Conservation (phyloP, 2,329 filamentous ascomycete species). For the Ceratocystis cacaofunesta region DNA sequence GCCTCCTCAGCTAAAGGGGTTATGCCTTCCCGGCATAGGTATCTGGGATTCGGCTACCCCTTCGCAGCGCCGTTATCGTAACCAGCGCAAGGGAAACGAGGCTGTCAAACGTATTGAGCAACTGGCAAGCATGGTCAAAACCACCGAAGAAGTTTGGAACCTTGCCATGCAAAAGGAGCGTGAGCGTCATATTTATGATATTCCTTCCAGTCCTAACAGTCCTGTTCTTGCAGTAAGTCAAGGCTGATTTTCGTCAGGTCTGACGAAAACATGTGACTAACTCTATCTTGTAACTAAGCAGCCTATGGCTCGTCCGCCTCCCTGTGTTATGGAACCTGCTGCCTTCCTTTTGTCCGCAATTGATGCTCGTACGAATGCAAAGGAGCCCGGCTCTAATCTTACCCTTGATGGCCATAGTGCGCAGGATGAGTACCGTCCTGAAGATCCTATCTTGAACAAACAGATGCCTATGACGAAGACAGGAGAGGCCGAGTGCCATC, state of each 20-base stretch:
- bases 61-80: slow-evolving; percentile 57
- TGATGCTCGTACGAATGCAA: neutral
- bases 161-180: slow-evolving; percentile 35
- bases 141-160: slow-evolving; percentile 50
- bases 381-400: neutral
- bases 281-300: neutral
- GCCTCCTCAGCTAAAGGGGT: slow-evolving; percentile 43
- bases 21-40: slow-evolving; percentile 64
- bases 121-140: slow-evolving; percentile 48
- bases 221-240: slow-evolving; percentile 7
- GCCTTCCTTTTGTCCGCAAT: neutral
- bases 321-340: neutral
- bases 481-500: neutral
- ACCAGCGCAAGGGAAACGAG: slow-evolving; percentile 62
- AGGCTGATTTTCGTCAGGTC: neutral
- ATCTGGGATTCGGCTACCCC: slow-evolving; percentile 67
- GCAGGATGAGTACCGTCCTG: neutral
- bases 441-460: neutral
- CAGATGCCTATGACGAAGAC: neutral
- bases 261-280: neutral
- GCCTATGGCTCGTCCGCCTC: neutral
- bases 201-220: slow-evolving; percentile 29
- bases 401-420: neutral
- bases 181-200: slow-evolving; percentile 42
- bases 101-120: slow-evolving; percentile 52